Percentiles rank a stretch among this genome's conserved stretches.
Conservation (phyloP, 140 eudicot species). For the Anethum foeniculum region DNA sequence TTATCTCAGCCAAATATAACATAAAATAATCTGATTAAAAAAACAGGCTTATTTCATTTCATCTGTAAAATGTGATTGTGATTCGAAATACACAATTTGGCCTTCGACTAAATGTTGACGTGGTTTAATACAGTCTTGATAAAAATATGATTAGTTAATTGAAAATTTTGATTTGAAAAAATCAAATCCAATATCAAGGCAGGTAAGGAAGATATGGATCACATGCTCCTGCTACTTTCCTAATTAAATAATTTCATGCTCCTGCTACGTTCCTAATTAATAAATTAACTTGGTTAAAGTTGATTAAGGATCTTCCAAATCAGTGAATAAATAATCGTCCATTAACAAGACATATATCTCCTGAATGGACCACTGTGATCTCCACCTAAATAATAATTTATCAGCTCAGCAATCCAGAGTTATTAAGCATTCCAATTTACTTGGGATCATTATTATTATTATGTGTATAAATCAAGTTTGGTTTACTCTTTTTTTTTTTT, state of each 20-base stretch:
- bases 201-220: slow-evolving; percentile 9
- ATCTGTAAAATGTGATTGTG: too few species aligned
- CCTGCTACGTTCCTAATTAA: not conserved
- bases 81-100: too few species aligned
- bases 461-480: too few species aligned
- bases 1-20: too few species aligned
- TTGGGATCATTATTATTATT: too few species aligned
- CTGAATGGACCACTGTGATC: not conserved
- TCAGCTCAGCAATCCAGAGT: not conserved
- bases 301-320: not conserved
- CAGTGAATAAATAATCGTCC: not conserved
- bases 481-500: too few species aligned
- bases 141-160: not conserved
- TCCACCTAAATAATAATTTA: not conserved
- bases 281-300: not conserved
- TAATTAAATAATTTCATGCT: not conserved
- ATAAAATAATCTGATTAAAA: too few species aligned
- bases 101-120: not conserved
- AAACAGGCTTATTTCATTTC: too few species aligned
- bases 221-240: slow-evolving; percentile 2
- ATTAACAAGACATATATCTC: not conserved
- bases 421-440: too few species aligned
- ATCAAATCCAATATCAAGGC: not conserved
- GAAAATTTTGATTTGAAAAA: not conserved
- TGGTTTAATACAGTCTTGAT: not conserved